phyloP scores from a whole-genome alignment of 306 rosid species.

The Mimosa bimucronata region DNA sequence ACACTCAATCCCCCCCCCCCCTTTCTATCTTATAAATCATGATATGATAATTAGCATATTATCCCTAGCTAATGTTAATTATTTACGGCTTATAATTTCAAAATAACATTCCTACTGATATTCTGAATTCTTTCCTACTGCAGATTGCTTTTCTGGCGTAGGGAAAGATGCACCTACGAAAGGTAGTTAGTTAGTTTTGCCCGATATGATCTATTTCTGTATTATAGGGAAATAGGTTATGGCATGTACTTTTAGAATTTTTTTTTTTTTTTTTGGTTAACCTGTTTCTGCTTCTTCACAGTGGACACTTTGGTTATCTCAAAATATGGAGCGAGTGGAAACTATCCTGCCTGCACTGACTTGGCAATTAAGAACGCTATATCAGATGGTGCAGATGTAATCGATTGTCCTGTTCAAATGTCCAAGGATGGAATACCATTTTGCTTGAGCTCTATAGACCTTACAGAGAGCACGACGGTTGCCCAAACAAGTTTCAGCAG shows the following conservation, averaged over 20 bases:
- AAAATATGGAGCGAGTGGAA: conserved; percentile 89
- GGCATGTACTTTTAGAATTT: conserved; percentile 25
- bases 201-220: conserved; percentile 15
- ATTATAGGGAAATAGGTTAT: conserved; percentile 11
- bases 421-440: conserved; percentile 81
- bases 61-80: background rate
- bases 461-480: conserved; percentile 65
- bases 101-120: conserved; percentile 6
- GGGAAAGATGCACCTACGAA: conserved; percentile 43
- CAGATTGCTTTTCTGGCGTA: conserved; percentile 78
- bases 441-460: conserved; percentile 81
- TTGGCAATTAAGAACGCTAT: conserved; percentile 64
- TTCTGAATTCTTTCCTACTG: conserved; percentile 39
- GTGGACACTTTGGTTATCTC: conserved; percentile 73
- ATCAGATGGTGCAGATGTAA: conserved; percentile 69
- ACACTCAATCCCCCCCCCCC: background rate
- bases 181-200: conserved; percentile 47
- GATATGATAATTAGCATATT: conserved; percentile 9
- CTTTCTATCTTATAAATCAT: background rate
- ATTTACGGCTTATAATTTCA: conserved; percentile 6
- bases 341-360: conserved; percentile 74
- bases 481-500: conserved; percentile 45
- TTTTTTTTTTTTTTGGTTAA: conserved; percentile 43
- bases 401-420: conserved; percentile 90
- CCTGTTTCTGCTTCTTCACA: conserved; percentile 46